Conservation (phyloP, 73 alveolate species). For the Paramecium sonneborni region DNA sequence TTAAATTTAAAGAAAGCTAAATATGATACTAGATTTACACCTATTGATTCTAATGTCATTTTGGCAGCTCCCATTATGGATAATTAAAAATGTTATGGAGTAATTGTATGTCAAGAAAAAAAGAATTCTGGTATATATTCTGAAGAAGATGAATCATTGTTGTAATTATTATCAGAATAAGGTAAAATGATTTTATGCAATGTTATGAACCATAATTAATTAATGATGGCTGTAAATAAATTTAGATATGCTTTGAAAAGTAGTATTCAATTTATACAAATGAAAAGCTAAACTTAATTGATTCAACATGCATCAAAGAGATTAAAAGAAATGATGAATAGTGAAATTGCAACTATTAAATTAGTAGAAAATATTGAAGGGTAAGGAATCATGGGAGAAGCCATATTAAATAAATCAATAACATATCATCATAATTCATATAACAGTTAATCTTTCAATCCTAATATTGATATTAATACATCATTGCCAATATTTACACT, state of each 20-base stretch:
- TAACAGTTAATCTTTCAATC: slow-evolving; percentile 24
- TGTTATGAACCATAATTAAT: slow-evolving; percentile 25
- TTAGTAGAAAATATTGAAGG: neutral
- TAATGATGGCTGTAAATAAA: neutral
- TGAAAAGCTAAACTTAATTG: neutral
- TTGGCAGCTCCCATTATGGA: slow-evolving; percentile 38
- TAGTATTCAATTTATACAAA: slow-evolving; percentile 3
- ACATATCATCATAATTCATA: neutral
- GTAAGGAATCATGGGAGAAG: slow-evolving; percentile 47
- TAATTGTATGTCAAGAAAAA: slow-evolving; percentile 1
- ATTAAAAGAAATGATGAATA: slow-evolving; percentile 32
- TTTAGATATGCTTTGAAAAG: neutral
- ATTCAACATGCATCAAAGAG: neutral
- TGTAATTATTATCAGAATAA: slow-evolving; percentile 18
- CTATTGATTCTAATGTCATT: slow-evolving; percentile 18
- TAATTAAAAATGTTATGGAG: slow-evolving; percentile 42
- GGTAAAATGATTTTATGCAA: slow-evolving; percentile 3
- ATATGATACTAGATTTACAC: slow-evolving; percentile 10
- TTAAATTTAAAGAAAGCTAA: slow-evolving; percentile 35
- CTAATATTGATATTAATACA: slow-evolving; percentile 11
- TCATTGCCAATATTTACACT: slow-evolving; percentile 23
- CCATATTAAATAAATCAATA: neutral
- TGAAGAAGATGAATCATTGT: slow-evolving; percentile 44
- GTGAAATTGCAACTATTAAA: neutral
- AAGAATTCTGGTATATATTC: neutral